Conservation (phyloP, 1,139 yeast genomes). For the Groenewaldozyma sp. region DNA sequence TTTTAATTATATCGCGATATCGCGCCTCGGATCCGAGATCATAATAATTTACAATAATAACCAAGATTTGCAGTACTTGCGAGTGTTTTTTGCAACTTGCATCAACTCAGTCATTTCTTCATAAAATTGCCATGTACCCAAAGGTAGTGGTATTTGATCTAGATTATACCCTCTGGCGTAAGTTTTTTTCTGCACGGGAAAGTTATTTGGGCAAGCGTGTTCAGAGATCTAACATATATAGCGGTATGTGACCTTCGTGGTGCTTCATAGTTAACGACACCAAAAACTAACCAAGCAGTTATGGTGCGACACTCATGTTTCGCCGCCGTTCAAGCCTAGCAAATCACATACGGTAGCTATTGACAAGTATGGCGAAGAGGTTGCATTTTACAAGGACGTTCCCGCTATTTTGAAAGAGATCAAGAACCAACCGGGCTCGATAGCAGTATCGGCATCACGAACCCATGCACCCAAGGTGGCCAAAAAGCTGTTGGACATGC, state of each 20-base stretch:
- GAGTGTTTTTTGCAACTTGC: no score
- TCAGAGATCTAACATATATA: no score
- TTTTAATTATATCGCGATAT: no score
- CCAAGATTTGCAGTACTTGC: no score
- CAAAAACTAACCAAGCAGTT: slow-evolving; percentile 23
- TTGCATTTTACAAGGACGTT: slow-evolving; percentile 54
- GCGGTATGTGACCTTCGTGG: background rate
- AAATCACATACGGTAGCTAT: slow-evolving; percentile 24
- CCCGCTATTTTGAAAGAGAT: slow-evolving; percentile 44
- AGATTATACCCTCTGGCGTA: slow-evolving; percentile 75
- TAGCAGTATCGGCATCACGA: slow-evolving; percentile 56
- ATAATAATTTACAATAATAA: no score
- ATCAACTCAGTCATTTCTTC: no score
- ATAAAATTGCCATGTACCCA: no score
- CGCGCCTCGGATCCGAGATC: no score
- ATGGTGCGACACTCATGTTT: slow-evolving; percentile 62
- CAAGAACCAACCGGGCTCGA: slow-evolving; percentile 32
- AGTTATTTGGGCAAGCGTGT: background rate
- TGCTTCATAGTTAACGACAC: background rate
- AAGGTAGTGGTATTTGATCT: slow-evolving; percentile 62
- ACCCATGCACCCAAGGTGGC: slow-evolving; percentile 61
- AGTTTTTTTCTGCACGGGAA: slow-evolving; percentile 30
- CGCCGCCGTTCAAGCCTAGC: slow-evolving; percentile 39
- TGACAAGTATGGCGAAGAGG: slow-evolving; percentile 42
- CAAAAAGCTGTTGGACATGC: slow-evolving; percentile 39